Conservation (phyloP, 2,329 filamentous ascomycete genomes). For the Neofusicoccum sp. region DNA sequence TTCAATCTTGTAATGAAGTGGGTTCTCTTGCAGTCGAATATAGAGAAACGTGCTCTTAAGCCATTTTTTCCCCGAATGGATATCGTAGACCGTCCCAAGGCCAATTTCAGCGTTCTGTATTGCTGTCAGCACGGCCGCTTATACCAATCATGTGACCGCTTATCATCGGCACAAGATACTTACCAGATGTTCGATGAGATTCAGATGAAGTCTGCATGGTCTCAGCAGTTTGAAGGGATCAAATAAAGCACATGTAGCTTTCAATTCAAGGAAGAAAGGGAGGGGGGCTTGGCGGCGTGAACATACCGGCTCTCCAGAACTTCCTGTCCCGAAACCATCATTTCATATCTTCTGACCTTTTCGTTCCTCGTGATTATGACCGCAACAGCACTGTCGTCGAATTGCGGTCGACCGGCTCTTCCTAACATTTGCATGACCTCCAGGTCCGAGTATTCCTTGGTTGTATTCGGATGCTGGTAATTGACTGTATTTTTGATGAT, state of each 20-base stretch:
- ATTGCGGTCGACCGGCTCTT: conserved; percentile 78
- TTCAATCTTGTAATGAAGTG: conserved; percentile 66
- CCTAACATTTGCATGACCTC: conserved; percentile 92
- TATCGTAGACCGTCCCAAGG: conserved; percentile 66
- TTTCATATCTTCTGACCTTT: conserved; percentile 66
- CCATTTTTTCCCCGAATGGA: conserved; percentile 69
- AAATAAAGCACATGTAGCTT: neutral
- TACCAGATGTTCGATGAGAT: conserved; percentile 73
- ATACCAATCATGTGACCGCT: neutral
- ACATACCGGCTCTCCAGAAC: conserved; percentile 66
- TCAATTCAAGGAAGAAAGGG: neutral
- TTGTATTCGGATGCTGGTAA: conserved; percentile 49
- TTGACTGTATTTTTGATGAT: conserved; percentile 76
- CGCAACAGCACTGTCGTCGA: conserved; percentile 71
- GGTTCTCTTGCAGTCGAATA: conserved; percentile 70
- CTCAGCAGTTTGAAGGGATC: neutral
- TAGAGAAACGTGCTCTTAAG: conserved; percentile 75
- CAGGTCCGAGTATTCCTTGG: conserved; percentile 74
- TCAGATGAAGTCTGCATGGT: conserved; percentile 63
- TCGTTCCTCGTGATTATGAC: conserved; percentile 75
- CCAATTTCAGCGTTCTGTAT: conserved; percentile 73
- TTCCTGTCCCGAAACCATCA: conserved; percentile 70
- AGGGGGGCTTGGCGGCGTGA: neutral
- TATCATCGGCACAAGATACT: neutral
- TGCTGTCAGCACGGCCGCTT: neutral